Base-by-base conservation (phyloP, 163 green algal species). In the Chlamydomonas reinhardtii region DNA sequence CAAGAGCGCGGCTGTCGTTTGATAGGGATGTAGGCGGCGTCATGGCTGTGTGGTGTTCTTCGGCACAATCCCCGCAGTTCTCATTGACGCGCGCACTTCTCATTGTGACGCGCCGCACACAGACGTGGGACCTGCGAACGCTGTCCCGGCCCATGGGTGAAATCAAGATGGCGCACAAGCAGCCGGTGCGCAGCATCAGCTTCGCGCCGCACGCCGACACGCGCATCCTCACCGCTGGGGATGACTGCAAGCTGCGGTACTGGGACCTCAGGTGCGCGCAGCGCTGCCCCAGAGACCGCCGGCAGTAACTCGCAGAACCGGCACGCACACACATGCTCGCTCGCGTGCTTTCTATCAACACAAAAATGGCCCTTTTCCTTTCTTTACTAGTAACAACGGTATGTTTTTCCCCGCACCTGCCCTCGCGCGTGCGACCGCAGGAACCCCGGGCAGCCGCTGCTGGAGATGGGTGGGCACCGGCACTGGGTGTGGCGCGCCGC, bases 251-350 rank as follows among this genome's bases (percentile, higher is more conserved):
- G 70, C 76, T 97, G 64, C 85, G 93, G 20, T 88, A 97, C 66
- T 98, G 96, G 96, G 96, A 98, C 85, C 86, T 95, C 5, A 93
- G 94, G 94, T 94, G 65, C 61, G n/a, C n/a, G n/a, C n/a, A n/a
- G n/a, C n/a, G n/a, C n/a, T n/a, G n/a, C n/a, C n/a, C n/a, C n/a
- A n/a, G n/a, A n/a, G n/a, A n/a, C n/a, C n/a, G n/a, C n/a, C n/a
- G n/a, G n/a, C n/a, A n/a, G n/a, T n/a, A n/a, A n/a, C n/a, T n/a
- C n/a, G n/a, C n/a, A n/a, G n/a, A n/a, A n/a, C n/a, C n/a, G n/a
- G n/a, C n/a, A n/a, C n/a, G n/a, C n/a, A n/a, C n/a, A n/a, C n/a
- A n/a, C n/a, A n/a, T n/a, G n/a, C n/a, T n/a, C n/a, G n/a, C n/a
- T n/a, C n/a, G n/a, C n/a, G n/a, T n/a, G n/a, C n/a, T n/a, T n/a